phyloP scores from a whole-genome alignment of 257 asterid species.

The Nicotiana attenuata region DNA sequence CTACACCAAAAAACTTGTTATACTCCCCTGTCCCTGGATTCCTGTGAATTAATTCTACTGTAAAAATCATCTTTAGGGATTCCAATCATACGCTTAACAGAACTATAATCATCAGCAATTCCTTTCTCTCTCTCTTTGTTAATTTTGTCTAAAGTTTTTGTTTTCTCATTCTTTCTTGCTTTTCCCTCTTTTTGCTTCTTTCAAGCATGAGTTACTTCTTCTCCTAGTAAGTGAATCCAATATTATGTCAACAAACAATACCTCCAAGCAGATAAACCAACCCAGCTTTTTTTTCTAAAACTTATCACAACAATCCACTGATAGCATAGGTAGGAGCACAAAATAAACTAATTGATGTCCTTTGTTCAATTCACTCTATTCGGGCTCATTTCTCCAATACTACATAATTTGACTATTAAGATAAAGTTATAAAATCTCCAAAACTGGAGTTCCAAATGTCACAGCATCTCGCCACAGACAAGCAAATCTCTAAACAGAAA shows the following conservation, averaged over 20 bases:
- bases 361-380: background rate
- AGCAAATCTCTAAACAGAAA: background rate
- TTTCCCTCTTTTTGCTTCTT: no score
- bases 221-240: no score
- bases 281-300: no score
- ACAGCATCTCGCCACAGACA: background rate
- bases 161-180: no score
- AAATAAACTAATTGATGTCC: background rate
- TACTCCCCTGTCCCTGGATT: slow-evolving; percentile 81
- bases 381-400: background rate
- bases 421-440: background rate
- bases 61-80: background rate
- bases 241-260: no score
- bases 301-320: no score
- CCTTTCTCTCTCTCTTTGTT: background rate
- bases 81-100: background rate
- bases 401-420: background rate
- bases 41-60: slow-evolving; percentile 30
- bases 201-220: no score
- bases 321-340: background rate
- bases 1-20: slow-evolving; percentile 64
- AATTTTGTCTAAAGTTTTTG: background rate
- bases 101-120: no score
- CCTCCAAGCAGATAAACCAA: no score
- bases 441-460: background rate